Conservation (phyloP, 768 basidiomycete species). For the Pleurotus sapidus region DNA sequence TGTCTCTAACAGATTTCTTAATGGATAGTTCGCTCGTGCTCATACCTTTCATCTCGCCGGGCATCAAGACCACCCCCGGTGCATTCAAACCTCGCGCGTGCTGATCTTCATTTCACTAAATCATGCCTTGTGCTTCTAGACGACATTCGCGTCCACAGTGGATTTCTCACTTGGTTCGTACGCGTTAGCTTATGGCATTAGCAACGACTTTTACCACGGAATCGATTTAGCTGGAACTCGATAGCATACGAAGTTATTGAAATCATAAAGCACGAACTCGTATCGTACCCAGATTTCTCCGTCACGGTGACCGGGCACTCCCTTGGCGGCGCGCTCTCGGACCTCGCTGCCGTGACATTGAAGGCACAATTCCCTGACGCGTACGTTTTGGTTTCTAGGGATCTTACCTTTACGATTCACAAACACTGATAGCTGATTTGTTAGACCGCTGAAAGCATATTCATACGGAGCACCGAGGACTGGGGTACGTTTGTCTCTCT, state of each 20-base stretch:
- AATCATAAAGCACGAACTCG: slow-evolving; percentile 32
- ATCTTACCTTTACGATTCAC: neutral
- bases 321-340: slow-evolving; percentile 49
- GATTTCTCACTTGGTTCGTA: slow-evolving; percentile 32
- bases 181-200: neutral
- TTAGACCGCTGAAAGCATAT: slow-evolving; percentile 33
- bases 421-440: neutral
- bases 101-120: neutral
- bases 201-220: neutral
- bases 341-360: slow-evolving; percentile 43
- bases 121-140: slow-evolving; percentile 8
- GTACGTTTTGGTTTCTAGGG: slow-evolving; percentile 16
- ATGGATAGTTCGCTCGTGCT: slow-evolving; percentile 18
- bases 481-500: slow-evolving; percentile 30
- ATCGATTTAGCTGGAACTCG: slow-evolving; percentile 42
- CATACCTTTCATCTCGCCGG: slow-evolving; percentile 19
- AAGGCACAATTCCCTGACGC: slow-evolving; percentile 36
- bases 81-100: neutral
- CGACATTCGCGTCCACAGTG: slow-evolving; percentile 28
- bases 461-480: slow-evolving; percentile 50
- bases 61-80: slow-evolving; percentile 21
- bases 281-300: slow-evolving; percentile 30
- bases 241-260: slow-evolving; percentile 37
- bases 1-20: slow-evolving; percentile 16
- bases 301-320: slow-evolving; percentile 53